Conservation (phyloP, 371 early-diverging fungal genomes). For the Synchytrium microbalum region DNA sequence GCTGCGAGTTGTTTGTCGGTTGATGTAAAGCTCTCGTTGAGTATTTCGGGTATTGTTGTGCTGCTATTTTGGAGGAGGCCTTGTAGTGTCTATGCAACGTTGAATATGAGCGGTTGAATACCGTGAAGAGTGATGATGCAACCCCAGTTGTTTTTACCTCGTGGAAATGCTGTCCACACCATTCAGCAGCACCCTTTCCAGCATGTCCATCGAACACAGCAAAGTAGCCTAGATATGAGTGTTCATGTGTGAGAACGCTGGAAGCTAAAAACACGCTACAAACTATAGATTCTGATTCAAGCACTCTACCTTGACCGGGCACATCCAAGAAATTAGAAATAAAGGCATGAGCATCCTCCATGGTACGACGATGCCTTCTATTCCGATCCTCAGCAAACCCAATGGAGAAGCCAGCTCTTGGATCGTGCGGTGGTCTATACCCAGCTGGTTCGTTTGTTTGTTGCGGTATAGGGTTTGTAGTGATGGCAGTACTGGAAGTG, state of each 20-base stretch:
- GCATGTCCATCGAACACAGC: conserved; percentile 98
- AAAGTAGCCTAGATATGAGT: conserved; percentile 58
- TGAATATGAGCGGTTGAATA: conserved; percentile 16
- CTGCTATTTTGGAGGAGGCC: conserved; percentile 39
- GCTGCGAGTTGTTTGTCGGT: conserved; percentile 73
- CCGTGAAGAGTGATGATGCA: not conserved
- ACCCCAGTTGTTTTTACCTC: conserved; percentile 38
- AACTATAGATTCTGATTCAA: not conserved
- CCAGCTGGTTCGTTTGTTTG: too few species aligned
- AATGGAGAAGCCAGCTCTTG: conserved; percentile 50
- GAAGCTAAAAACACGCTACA: not conserved
- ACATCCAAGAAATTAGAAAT: conserved; percentile 71
- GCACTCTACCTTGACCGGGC: conserved; percentile 52
- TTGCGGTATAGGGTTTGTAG: too few species aligned
- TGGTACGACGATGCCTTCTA: conserved; percentile 81
- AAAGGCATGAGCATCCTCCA: conserved; percentile 92
- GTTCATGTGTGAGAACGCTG: too few species aligned
- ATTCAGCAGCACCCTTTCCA: conserved; percentile 90
- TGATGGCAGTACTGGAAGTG: too few species aligned
- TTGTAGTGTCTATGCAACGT: too few species aligned
- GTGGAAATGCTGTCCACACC: conserved; percentile 88
- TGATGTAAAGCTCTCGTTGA: conserved; percentile 74
- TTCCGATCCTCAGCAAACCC: conserved; percentile 85
- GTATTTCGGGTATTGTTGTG: conserved; percentile 63
- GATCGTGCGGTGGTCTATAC: too few species aligned